Percentiles rank a stretch among this genome's conserved stretches.
Evolutionary conservation across 2,329 filamentous ascomycete species (phyloP).

Genomic region (Talaromyces pinophilus): DNA sequence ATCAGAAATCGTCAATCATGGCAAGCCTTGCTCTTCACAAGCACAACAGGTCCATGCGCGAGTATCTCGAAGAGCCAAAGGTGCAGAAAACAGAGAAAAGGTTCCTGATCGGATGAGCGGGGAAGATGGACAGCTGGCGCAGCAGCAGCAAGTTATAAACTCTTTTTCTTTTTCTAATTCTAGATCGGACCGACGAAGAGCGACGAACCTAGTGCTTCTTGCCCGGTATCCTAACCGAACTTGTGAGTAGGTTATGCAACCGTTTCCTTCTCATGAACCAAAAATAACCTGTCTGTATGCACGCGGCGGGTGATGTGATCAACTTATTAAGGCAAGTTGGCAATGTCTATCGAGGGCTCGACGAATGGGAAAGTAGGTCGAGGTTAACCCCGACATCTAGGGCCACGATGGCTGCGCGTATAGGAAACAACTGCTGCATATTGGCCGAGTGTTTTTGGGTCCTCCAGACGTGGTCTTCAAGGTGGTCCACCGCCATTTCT

Average conservation of each 20-base stretch:
- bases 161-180: conserved; percentile 11
- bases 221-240: conserved; percentile 11
- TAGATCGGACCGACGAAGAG: conserved; percentile 4
- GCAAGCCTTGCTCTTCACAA: conserved; percentile 10
- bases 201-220: conserved; percentile 9
- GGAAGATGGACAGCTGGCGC: conserved; percentile 19
- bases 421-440: conserved; percentile 13
- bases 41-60: background rate
- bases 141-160: conserved; percentile 18
- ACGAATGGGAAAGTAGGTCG: conserved; percentile 19
- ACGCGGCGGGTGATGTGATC: conserved; percentile 16
- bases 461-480: background rate
- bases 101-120: conserved; percentile 18
- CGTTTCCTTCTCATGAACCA: conserved; percentile 13
- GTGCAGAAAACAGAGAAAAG: background rate
- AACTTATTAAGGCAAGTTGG: conserved; percentile 4
- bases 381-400: conserved; percentile 18
- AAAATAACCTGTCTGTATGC: conserved; percentile 16
- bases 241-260: conserved; percentile 10
- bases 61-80: conserved; percentile 7
- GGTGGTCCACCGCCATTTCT: conserved; percentile 10
- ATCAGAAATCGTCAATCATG: conserved; percentile 5
- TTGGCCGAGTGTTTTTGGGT: conserved; percentile 11
- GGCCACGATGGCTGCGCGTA: conserved; percentile 18
- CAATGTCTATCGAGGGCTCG: background rate